Conservation (phyloP, 2,329 filamentous ascomycete species). For the Penicillium nordicum region DNA sequence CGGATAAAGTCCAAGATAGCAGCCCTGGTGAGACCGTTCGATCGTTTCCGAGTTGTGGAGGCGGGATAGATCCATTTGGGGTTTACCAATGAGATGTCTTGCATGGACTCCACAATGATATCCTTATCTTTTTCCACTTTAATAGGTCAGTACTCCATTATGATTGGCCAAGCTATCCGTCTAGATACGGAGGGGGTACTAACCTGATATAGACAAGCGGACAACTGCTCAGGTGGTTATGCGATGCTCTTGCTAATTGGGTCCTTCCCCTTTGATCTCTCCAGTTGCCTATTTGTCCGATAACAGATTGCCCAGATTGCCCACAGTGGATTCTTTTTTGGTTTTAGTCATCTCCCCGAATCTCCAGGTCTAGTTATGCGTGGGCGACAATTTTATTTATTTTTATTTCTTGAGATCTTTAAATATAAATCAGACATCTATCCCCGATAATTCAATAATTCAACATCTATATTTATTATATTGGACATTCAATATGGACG, state of each 20-base stretch:
- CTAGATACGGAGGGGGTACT: background rate
- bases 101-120: background rate
- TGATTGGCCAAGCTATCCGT: background rate
- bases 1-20: constrained; percentile 6
- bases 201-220: background rate
- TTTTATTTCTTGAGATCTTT: background rate
- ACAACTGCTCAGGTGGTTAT: background rate
- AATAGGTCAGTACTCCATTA: background rate
- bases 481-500: constrained; percentile 29
- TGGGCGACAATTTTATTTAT: background rate
- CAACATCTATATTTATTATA: background rate
- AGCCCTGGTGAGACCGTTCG: background rate
- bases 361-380: background rate
- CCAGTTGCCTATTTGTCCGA: background rate
- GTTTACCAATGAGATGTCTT: background rate
- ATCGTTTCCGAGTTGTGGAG: background rate
- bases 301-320: background rate
- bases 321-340: background rate
- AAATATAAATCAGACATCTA: background rate
- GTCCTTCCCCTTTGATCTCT: too few species aligned
- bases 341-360: constrained; percentile 2
- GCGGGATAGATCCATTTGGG: background rate
- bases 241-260: constrained; percentile 19
- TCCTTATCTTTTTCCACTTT: constrained; percentile 8
- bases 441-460: background rate